Base-by-base conservation (phyloP, 2,329 filamentous ascomycete species). In the Pseudodiploospora longispora region DNA sequence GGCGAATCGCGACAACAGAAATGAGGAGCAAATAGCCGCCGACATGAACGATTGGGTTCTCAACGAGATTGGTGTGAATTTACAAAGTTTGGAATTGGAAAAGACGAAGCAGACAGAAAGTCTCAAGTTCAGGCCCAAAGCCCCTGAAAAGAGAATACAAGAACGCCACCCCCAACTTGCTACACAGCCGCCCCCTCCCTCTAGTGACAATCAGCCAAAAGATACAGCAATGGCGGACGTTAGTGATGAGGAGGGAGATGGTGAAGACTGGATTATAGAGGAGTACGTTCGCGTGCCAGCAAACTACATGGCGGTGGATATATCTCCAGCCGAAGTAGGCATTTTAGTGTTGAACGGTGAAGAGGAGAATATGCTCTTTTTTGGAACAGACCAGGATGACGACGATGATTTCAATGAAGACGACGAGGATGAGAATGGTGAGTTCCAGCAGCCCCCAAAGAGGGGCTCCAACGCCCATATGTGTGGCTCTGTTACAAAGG, bases 391-490 rank as follows among this genome's bases (percentile, higher is more conserved):
- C 33, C 71, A 72, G 34, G 75, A 75, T n/a, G 78, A 82, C 4
- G 80, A 79, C 34, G 78, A 82, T n/a, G 70, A 80, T 34, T 62
- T 69, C 54, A 63, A 63, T 1, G 72, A 78, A 34, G 78, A 80
- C 36, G 79, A 82, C 5, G 79, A 83, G 41, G 78, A 83, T 43
- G 79, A 83, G 55, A 83, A 83, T 50, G 78, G 78, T 81, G 65
- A 44, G 67, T 27, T 19, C 32, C 9, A 10, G 12, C 31, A 9
- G 28, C 10, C 29, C 31, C 19, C 28, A 12, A 5, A 19, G 30
- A 28, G 27, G 27, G 36, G n/a, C 36, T 40, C 32, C 10, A 31
- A 10, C n/a, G n/a, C 38, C 34, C 29, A 27, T 43, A 2, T 31
- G 27, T 31, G n/a, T n/a, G 27, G 42, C 36, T 30, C 12, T 36